Evolutionary conservation across 2,329 filamentous ascomycete genomes (phyloP), one percentile per base, ranked within the genome.

Genomic region (Botrytis fragariae): DNA sequence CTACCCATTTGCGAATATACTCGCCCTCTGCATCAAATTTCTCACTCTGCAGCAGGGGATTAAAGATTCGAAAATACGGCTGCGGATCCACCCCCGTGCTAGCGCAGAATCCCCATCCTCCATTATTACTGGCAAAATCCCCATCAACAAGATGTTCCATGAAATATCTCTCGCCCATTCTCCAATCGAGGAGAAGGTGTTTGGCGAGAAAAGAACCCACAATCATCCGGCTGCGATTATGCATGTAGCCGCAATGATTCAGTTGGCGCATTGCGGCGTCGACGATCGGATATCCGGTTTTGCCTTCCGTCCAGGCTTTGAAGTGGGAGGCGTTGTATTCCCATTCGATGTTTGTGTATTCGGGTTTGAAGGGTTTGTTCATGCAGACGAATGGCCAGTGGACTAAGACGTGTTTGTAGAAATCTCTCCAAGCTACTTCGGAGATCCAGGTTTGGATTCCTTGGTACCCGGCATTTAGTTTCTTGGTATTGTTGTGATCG

Each of bases 51-150:
- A 93, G 83, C 62, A 94, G 81, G 0, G 94, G 94, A 78, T 97
- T 97, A 83, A 97, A 97, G 69, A 97, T 92, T 10, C 94, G 87
- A 76, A 97, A 97, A 80, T 97, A 97, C 0, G 94, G 94, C 82
- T 97, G 93, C 1, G 93, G 92, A 81, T 97, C 93, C 10, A 94
- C 92, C 1, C 93, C 92, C 0, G 90, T 91, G 29, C 86, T 89
- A 7, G 91, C 90, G 94, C 75, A 74, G 64, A 80, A 82, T 7
- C 80, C 80, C 80, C 80, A 82, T 1, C 80, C 80, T 1, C 80
- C 80, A 60, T 81, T 81, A 35, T 82, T 82, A 1, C 76, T 78
- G 1, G 80, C 80, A 72, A 82, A 81, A 64, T 82, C 80, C 0
- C 80, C 80, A 61, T 82, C 81, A 20, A 82, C 79, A 3, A 81